phyloP scores from a whole-genome alignment of 306 rosid genomes.

The Vigna unguiculata region DNA sequence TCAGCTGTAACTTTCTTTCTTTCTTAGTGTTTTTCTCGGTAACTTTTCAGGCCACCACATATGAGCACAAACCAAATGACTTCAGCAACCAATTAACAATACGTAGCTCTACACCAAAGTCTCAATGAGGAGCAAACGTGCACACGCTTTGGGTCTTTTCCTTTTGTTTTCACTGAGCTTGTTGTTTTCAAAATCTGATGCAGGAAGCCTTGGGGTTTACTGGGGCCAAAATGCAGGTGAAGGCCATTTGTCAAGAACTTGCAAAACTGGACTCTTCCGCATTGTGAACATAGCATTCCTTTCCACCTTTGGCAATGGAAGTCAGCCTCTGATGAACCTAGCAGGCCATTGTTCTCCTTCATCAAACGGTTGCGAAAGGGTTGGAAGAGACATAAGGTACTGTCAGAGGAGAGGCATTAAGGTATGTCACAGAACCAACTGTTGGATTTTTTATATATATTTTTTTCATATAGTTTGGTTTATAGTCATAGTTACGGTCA shows the following conservation, averaged over 20 bases:
- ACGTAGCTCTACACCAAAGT: too few species aligned
- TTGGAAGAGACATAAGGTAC: conserved; percentile 41
- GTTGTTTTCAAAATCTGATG: neutral
- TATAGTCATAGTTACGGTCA: too few species aligned
- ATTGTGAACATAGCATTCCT: conserved; percentile 5
- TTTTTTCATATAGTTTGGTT: too few species aligned
- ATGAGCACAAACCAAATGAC: neutral
- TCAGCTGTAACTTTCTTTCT: neutral
- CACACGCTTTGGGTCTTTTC: neutral
- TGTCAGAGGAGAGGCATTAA: conserved; percentile 60
- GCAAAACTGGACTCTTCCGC: neutral
- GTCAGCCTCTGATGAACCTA: neutral
- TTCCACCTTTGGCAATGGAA: neutral
- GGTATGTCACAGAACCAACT: neutral
- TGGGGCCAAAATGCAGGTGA: conserved; percentile 16
- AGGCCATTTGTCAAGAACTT: neutral
- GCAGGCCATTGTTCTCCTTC: neutral
- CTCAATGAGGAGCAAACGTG: neutral
- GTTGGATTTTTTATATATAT: too few species aligned
- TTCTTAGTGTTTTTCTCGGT: neutral
- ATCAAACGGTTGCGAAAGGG: neutral
- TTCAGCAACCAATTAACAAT: neutral
- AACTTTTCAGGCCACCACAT: neutral
- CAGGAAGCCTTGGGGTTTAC: conserved; percentile 4
- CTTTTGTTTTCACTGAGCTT: conserved; percentile 1